Conservation (phyloP, 2,329 filamentous ascomycete species). For the Geoglossum cookeanum region DNA sequence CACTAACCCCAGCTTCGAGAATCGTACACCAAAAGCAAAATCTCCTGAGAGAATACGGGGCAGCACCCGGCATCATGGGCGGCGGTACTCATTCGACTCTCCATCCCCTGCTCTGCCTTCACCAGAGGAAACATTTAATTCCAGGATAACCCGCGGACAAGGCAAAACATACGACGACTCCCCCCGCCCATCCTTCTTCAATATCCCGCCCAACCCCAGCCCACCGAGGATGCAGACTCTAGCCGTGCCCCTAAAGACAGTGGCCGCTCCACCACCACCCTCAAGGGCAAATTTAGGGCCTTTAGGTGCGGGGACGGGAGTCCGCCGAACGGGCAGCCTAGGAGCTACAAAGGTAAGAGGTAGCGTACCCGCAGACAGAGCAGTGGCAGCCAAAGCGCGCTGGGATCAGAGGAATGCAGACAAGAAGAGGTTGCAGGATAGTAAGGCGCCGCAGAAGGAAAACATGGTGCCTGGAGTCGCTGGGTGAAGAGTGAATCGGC, state of each 20-base stretch:
- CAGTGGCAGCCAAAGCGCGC: slow-evolving; percentile 17
- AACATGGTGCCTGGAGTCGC: neutral
- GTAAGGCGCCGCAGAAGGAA: neutral
- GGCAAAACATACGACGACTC: neutral
- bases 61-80: neutral
- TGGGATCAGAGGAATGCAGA: slow-evolving; percentile 14
- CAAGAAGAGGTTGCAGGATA: neutral
- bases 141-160: neutral
- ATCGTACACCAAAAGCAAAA: neutral
- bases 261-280: neutral
- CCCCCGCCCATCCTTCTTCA: neutral
- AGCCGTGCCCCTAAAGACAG: neutral
- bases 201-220: neutral
- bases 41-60: neutral
- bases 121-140: neutral
- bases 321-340: slow-evolving; percentile 15
- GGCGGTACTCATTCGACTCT: neutral
- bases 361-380: slow-evolving; percentile 16
- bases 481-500: neutral
- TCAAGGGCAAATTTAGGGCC: neutral
- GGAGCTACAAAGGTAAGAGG: slow-evolving; percentile 10
- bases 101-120: neutral
- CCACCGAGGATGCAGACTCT: neutral
- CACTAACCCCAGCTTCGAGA: neutral
- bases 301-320: neutral